Base-by-base conservation (phyloP, 148 eudicot species). In the Tetragonia tetragonoides region DNA sequence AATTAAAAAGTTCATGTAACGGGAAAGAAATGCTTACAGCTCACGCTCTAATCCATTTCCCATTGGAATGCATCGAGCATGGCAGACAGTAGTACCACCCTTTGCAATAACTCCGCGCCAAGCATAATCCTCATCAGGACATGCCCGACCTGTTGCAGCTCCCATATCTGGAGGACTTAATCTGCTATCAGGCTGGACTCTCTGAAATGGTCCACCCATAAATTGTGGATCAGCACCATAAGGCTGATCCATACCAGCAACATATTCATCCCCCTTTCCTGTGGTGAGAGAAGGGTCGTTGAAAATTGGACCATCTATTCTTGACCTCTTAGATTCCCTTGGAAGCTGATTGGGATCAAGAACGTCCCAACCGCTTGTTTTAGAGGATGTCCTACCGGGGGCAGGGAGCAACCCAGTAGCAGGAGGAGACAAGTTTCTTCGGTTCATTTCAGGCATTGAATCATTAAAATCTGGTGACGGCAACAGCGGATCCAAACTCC, bases 41-140 rank as follows among this genome's bases (percentile, higher is more conserved):
- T 89, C 92, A 85, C 74, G 80, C 74, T 81, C 89, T 66, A 93
- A 72, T 47, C 89, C 93, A 63, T 90, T 82, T 73, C 94, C 94
- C 47, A 91, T 69, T 18, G 97, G 93, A 60, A 95, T 83, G 85
- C 99, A 95, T 24, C 97, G 94, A 79, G 99, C 97, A 78, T 85
- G 89, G 78, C 99, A 95, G 59, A 95, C 92, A 73, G 92, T 85
- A 63, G 87, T 83, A 49, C 99, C 97, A 68, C 97, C 97, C 84
- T 91, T 95, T 0, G 97, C 91, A 85, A 95, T 95, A 72, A 95
- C 86, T 40, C 97, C 99, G 41, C 95, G 94, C 99, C 99, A 95
- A 59, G 93, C 82, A 82, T 75, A 85, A 75, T 92, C 97, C 49
- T 79, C 84, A 72, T 79, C 87, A 65, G 75, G 60, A 74, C 53